Percentiles rank a stretch among this genome's conserved stretches.
These are phyloP conservation scores for Boletus edulis DNA, from an alignment of 768 basidiomycete genomes.

Conservation along the genomic window DNA sequence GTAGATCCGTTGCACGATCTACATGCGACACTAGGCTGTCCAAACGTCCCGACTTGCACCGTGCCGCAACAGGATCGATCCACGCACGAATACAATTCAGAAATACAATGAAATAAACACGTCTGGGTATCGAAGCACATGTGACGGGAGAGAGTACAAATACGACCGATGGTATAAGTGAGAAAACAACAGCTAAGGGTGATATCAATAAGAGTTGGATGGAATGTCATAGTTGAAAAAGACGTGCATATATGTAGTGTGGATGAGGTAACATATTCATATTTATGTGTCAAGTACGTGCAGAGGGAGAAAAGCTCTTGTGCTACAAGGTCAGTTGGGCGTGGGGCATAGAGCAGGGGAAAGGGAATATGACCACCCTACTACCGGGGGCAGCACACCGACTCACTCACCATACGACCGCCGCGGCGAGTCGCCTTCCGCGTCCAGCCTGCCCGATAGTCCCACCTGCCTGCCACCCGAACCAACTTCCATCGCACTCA, in stretches of 20 bases:
- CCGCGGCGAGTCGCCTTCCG: slow-evolving; percentile 23
- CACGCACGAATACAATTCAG: no score
- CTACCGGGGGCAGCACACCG: no score
- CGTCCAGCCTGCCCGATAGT: slow-evolving; percentile 38
- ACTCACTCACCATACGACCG: slow-evolving; percentile 7
- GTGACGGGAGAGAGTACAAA: neutral
- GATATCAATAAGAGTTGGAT: neutral
- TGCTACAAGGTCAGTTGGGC: slow-evolving; percentile 7
- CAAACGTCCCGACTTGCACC: no score
- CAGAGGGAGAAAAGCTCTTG: slow-evolving; percentile 1
- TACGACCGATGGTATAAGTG: neutral
- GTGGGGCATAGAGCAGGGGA: neutral
- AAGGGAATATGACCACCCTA: neutral
- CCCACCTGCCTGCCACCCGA: slow-evolving; percentile 33
- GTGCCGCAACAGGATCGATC: no score
- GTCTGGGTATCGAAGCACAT: neutral
- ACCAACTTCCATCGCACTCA: slow-evolving; percentile 17
- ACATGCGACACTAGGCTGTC: no score
- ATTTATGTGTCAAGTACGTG: slow-evolving; percentile 5
- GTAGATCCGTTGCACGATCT: no score
- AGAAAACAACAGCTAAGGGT: neutral
- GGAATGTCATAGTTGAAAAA: no score
- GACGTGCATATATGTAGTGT: neutral
- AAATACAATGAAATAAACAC: no score
- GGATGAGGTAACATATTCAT: slow-evolving; percentile 8